Evolutionary conservation across 805 yeast species (phyloP).

Genomic region (Ogataea sp.): DNA sequence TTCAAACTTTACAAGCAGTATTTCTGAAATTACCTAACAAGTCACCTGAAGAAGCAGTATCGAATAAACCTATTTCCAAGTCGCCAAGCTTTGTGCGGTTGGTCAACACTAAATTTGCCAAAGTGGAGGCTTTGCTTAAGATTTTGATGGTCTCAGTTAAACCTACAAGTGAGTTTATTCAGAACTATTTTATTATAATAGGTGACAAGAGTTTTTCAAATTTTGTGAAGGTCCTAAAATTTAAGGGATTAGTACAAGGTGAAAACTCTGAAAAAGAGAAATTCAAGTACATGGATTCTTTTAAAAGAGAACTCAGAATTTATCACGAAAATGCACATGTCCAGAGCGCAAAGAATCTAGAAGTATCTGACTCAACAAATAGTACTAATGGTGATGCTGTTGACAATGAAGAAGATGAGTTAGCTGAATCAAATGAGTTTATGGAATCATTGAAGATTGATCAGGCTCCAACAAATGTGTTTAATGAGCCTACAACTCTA

Average conservation of each 20-base stretch:
- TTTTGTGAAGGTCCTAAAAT: conserved; percentile 53
- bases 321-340: conserved; percentile 20
- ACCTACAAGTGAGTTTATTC: conserved; percentile 60
- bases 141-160: conserved; percentile 53
- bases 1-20: conserved; percentile 52
- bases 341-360: neutral
- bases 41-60: conserved; percentile 25
- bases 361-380: neutral
- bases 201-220: conserved; percentile 58
- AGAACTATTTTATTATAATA: conserved; percentile 56
- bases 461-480: neutral
- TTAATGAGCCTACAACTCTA: neutral
- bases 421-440: conserved; percentile 20
- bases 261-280: conserved; percentile 22
- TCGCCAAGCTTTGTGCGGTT: conserved; percentile 17
- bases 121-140: conserved; percentile 57
- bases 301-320: conserved; percentile 27
- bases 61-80: conserved; percentile 16
- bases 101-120: conserved; percentile 16
- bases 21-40: conserved; percentile 42
- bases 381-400: conserved; percentile 21
- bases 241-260: conserved; percentile 42
- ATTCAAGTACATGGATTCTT: conserved; percentile 29
- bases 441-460: conserved; percentile 9
- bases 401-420: conserved; percentile 18